These are phyloP conservation scores for Purshia tridentata DNA, from an alignment of 306 rosid genomes.

Conservation along the genomic window DNA sequence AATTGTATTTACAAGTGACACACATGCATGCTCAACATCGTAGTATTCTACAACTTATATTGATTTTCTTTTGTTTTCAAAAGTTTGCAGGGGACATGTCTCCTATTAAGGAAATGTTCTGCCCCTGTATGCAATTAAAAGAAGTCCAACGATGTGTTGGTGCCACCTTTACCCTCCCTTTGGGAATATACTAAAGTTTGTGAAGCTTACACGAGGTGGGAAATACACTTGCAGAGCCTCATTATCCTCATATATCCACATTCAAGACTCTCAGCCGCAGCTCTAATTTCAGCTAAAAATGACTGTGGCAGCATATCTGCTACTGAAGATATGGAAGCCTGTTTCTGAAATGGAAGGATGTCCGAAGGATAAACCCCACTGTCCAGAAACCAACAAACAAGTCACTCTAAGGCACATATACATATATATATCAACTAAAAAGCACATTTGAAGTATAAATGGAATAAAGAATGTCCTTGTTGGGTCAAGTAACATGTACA, in stretches of 20 bases:
- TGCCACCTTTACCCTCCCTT: neutral
- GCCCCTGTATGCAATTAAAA: neutral
- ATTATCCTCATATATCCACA: conserved; percentile 62
- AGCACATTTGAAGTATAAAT: conserved; percentile 6
- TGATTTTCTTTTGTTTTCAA: too few relatives aligned
- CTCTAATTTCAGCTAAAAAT: conserved; percentile 44
- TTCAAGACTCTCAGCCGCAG: conserved; percentile 41
- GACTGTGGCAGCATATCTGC: conserved; percentile 36
- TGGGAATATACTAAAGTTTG: conserved; percentile 8
- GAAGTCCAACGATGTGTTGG: conserved; percentile 3
- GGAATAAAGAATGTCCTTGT: conserved; percentile 1
- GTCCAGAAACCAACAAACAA: conserved; percentile 40
- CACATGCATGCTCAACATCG: too few relatives aligned
- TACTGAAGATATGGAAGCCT: conserved; percentile 24
- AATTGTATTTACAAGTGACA: too few relatives aligned
- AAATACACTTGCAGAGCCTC: conserved; percentile 61
- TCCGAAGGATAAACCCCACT: conserved; percentile 79
- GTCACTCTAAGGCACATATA: conserved; percentile 8
- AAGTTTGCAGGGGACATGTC: too few relatives aligned
- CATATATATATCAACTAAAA: conserved; percentile 13
- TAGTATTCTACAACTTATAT: too few relatives aligned
- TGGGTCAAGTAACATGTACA: neutral
- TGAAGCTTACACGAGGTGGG: conserved; percentile 42
- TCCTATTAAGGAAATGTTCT: too few relatives aligned
- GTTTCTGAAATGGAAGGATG: conserved; percentile 58